Base-by-base conservation (phyloP, 192 early-diverging fungal species). In the Diversispora epigaea region DNA sequence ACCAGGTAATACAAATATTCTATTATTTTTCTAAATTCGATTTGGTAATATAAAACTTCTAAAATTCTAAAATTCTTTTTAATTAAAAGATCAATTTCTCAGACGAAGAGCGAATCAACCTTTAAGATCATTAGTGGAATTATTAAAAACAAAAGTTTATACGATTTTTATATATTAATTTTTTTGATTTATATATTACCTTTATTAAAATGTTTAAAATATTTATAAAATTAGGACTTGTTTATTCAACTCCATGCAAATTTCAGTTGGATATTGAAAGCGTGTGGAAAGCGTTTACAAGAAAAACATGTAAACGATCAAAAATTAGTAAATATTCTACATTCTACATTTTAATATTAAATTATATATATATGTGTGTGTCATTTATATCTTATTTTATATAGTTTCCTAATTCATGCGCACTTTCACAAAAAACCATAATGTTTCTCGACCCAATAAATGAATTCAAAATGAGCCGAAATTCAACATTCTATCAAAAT, bases 221-320 rank as follows among this genome's bases (percentile, higher is more conserved):
- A 46, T 68, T 54, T 52, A 73, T 65, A 19, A 76, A 78, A 47
- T n/a, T 78, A 89, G 77, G 86, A 91, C 68, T 84, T 91, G 14
- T 89, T 84, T 79, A 80, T 83, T 45, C 83, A 89, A 58, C 77
- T 91, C 62, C 89, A 91, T 77, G 80, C 79, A 12, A 82, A 84
- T 60, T 89, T 91, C 65, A 85, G 84, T 39, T 91, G 84, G 60
- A 87, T 86, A 39, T 77, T 91, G 11, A 90, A 88, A 71, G 80
- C 86, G 58, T 88, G 84, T 39, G 79, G 79, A 22, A 80, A 79
- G 64, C 78, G 82, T 43, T 76, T 84, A 40, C 81, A 82, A 55
- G 89, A 90, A 58, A 80, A 80, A 49, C 71, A 84, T 66, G 73
- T 78, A 19, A 78, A 84, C 49, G 88, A 87, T 45, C 70, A 85